These are phyloP conservation scores for Spironucleus salmonicida DNA, from an alignment of 208 protist species.

Conservation along the genomic window DNA sequence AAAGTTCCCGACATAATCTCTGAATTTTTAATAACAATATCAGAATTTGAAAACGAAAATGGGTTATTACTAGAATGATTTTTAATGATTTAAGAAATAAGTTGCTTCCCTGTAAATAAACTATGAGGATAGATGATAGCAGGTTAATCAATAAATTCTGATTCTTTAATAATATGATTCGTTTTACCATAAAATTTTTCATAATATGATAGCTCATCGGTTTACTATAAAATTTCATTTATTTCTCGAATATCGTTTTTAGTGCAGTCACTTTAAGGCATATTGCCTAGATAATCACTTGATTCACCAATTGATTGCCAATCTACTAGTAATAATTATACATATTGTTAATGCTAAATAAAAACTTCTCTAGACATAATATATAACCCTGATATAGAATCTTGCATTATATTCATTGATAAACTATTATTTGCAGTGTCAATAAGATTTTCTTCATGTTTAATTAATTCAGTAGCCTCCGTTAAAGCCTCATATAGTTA, in stretches of 20 bases:
- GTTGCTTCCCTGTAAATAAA: slow-evolving; percentile 11
- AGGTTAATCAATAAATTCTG: neutral
- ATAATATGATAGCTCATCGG: neutral
- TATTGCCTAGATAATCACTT: neutral
- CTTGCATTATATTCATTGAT: slow-evolving; percentile 91
- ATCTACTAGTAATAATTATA: neutral
- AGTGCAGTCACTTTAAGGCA: neutral
- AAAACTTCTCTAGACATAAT: slow-evolving; percentile 62
- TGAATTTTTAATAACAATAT: neutral
- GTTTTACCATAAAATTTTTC: neutral
- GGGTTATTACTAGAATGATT: neutral
- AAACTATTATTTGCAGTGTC: slow-evolving; percentile 85
- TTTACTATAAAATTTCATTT: too few relatives aligned
- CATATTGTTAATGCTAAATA: slow-evolving; percentile 53
- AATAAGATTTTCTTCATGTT: slow-evolving; percentile 81
- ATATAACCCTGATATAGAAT: slow-evolving; percentile 89
- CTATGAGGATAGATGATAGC: slow-evolving; percentile 8
- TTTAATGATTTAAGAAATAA: neutral
- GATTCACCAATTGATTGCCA: neutral
- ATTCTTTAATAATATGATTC: neutral
- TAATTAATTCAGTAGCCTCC: slow-evolving; percentile 84
- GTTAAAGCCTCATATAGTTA: slow-evolving; percentile 93
- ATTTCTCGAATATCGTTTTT: too few relatives aligned
- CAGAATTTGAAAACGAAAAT: neutral
- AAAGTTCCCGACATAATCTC: neutral